Conservation (phyloP, 495 filamentous ascomycete species). For the Melanomma pulvis-pyrius region DNA sequence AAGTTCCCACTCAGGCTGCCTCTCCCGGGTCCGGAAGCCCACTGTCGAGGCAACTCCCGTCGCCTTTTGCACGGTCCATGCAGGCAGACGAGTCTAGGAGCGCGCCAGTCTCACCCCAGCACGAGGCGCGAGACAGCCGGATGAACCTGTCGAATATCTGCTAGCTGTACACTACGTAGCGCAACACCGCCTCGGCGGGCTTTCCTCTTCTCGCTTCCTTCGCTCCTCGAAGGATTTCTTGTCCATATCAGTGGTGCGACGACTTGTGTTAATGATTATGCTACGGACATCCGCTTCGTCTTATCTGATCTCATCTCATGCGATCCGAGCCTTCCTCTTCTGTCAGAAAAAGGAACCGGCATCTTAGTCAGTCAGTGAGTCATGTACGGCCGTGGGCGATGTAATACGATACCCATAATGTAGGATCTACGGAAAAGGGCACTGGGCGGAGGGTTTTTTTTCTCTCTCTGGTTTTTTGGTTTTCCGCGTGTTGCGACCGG, state of each 20-base stretch:
- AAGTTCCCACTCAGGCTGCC: slow-evolving; percentile 8
- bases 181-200: not conserved
- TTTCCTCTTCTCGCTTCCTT: not conserved
- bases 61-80: slow-evolving; percentile 19
- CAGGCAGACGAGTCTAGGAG: slow-evolving; percentile 24
- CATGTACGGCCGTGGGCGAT: slow-evolving; percentile 14
- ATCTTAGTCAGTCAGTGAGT: too few species aligned
- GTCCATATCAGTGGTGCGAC: slow-evolving; percentile 3
- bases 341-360: not conserved
- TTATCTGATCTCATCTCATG: not conserved
- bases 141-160: slow-evolving; percentile 30
- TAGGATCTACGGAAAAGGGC: slow-evolving; percentile 24
- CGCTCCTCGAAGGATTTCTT: slow-evolving; percentile 3
- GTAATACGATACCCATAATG: slow-evolving; percentile 23
- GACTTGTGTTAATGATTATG: not conserved
- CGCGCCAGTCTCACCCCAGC: slow-evolving; percentile 26
- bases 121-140: slow-evolving; percentile 24
- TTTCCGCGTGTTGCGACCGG: not conserved
- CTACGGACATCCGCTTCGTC: slow-evolving; percentile 1
- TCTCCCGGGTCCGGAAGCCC: slow-evolving; percentile 23
- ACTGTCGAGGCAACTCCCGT: slow-evolving; percentile 30
- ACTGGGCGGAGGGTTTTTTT: slow-evolving; percentile 1
- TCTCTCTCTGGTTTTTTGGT: not conserved
- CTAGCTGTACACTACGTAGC: not conserved
- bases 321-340: not conserved